Percentiles rank a stretch among this genome's conserved stretches.
Conservation (phyloP, 73 alveolate genomes). For the Uronychia binucleata region DNA sequence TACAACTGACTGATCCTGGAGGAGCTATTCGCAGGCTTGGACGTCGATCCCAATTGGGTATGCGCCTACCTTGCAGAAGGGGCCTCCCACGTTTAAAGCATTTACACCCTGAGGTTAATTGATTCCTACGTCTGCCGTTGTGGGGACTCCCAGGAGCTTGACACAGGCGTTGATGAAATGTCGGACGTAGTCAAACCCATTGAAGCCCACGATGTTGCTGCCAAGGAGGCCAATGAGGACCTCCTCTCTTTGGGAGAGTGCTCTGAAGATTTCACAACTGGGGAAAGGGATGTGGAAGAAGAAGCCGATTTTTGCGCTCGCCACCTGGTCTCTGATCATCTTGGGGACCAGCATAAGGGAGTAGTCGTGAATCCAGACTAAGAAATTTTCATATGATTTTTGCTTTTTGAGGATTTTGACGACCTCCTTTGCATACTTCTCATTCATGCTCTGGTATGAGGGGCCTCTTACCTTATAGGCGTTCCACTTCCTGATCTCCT, state of each 20-base stretch:
- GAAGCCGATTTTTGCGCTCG: background rate
- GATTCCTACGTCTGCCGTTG: background rate
- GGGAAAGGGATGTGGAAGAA: background rate
- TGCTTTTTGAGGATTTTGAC: background rate
- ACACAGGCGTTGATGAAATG: background rate
- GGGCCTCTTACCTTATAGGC: background rate
- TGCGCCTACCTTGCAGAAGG: background rate
- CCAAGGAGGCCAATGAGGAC: background rate
- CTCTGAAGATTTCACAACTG: background rate
- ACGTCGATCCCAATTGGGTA: background rate
- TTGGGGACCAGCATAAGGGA: background rate
- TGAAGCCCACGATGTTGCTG: background rate
- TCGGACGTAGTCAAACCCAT: background rate
- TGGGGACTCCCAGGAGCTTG: background rate
- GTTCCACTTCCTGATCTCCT: background rate
- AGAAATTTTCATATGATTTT: background rate
- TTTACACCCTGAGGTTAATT: background rate
- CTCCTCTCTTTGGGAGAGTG: background rate
- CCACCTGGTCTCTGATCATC: background rate
- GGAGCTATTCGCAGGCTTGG: background rate
- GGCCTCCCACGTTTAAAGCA: background rate
- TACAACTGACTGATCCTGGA: background rate
- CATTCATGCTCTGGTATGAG: background rate
- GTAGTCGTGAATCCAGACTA: background rate
- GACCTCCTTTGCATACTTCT: background rate